Evolutionary conservation across 2,329 filamentous ascomycete species (phyloP).

Genomic region (Phyllosticta citribraziliensis): DNA sequence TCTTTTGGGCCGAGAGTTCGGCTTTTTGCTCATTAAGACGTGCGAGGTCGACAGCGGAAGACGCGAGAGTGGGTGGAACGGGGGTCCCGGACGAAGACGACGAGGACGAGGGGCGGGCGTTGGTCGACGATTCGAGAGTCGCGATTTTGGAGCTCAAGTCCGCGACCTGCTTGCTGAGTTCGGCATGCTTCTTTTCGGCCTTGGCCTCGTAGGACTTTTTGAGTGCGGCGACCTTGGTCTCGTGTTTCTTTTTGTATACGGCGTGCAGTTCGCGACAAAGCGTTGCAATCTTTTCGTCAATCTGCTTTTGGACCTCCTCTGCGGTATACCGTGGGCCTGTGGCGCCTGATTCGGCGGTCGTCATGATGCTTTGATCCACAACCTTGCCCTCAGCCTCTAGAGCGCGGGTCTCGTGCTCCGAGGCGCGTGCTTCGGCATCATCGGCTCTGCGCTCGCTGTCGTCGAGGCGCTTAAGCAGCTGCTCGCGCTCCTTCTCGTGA

Average conservation of each 20-base stretch:
- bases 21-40: slow-evolving; percentile 54
- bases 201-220: slow-evolving; percentile 73
- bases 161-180: slow-evolving; percentile 63
- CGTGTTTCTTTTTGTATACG: slow-evolving; percentile 94
- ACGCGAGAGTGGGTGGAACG: slow-evolving; percentile 1
- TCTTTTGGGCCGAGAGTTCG: slow-evolving; percentile 59
- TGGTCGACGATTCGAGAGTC: slow-evolving; percentile 54
- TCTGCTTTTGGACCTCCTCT: slow-evolving; percentile 49
- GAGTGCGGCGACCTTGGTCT: slow-evolving; percentile 85
- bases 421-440: slow-evolving; percentile 64
- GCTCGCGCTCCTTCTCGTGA: slow-evolving; percentile 70
- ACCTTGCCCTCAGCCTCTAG: slow-evolving; percentile 54
- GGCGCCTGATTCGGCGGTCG: slow-evolving; percentile 44
- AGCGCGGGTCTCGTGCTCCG: slow-evolving; percentile 50
- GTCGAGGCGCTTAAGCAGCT: slow-evolving; percentile 63
- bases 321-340: slow-evolving; percentile 27
- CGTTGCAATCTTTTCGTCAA: slow-evolving; percentile 79
- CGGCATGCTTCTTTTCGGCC: slow-evolving; percentile 78
- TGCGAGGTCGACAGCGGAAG: slow-evolving; percentile 33
- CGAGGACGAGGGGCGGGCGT: slow-evolving; percentile 41
- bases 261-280: slow-evolving; percentile 72
- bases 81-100: neutral
- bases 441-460: slow-evolving; percentile 65
- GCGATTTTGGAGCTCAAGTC: slow-evolving; percentile 66
- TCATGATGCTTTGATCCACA: slow-evolving; percentile 42